Base-by-base conservation (phyloP, 192 early-diverging fungal species). In the Mortierella hygrophila region DNA sequence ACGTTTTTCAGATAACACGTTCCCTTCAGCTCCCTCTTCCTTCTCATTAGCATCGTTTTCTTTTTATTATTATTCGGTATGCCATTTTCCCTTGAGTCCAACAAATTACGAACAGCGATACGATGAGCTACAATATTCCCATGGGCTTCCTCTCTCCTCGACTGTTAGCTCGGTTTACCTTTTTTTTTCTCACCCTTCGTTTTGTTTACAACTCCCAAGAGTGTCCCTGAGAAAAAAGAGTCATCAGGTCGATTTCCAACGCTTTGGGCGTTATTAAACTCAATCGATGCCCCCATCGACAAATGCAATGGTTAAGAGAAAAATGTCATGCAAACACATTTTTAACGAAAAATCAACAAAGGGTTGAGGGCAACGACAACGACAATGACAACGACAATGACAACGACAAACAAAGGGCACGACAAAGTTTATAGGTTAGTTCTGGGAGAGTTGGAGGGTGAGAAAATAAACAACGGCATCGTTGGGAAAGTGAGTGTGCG, bases 161-260 rank as follows among this genome's bases (percentile, higher is more conserved):
- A 52, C 38, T 21, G 49, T 52, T 49, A 16, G 18, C 49, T 15
- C 60, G 26, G 60, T 65, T 65, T 65, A 32, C 60, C 26, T 10
- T 29, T 65, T 32, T 32, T 26, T 57, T 26, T 26, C 32, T 4
- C 29, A 11, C 3, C 9, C 29, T 29, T n/a, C 23, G 6, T n/a
- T 21, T 60, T 63, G 60, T 63, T 63, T 26, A 63, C 26, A n/a
- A 29, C 6, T 23, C 26, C 60, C 60, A 32, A 65, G 60, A 35
- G 60, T 13, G 26, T 65, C 60, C 60, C 60, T 65, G 29, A 65
- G 60, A 65, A 65, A 65, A 65, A 65, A 65, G 11, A 65, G 60
- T 65, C 60, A 65, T 29, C 60, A 65, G 60, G 26, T 32, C 60
- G 26, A 32, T 29, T 65, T 65, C 10, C 11, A 60, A 60, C 16